phyloP scores from a whole-genome alignment of 2,329 filamentous ascomycete species.

The Nannizziopsis arthrosporioides region DNA sequence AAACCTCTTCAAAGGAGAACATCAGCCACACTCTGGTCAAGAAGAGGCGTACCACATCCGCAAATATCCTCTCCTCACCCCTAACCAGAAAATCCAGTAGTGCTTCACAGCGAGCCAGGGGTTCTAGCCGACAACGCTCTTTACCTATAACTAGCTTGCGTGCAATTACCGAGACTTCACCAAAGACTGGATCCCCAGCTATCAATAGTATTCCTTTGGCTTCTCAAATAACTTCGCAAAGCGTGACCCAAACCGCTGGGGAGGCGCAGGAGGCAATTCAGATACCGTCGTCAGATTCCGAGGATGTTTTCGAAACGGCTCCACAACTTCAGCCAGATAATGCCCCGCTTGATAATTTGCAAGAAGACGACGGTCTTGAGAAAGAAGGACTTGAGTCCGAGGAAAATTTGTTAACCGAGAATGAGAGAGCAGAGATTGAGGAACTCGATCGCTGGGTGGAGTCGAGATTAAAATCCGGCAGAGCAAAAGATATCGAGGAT shows the following conservation, averaged over 20 bases:
- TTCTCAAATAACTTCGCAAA: too few relatives aligned
- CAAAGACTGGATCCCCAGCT: background rate
- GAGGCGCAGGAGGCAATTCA: background rate
- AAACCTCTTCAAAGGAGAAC: background rate
- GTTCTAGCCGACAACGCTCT: conserved; percentile 3
- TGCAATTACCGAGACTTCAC: background rate
- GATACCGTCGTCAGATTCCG: conserved; percentile 8
- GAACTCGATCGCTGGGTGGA: conserved; percentile 33
- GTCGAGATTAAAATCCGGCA: conserved; percentile 11
- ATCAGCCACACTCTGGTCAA: background rate
- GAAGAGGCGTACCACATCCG: conserved; percentile 7
- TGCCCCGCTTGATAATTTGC: conserved; percentile 1
- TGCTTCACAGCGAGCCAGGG: conserved; percentile 9
- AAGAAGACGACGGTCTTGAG: conserved; percentile 2
- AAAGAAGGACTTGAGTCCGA: conserved; percentile 1
- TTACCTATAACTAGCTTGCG: conserved; percentile 3
- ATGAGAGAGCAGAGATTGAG: conserved; percentile 9
- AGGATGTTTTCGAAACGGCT: conserved; percentile 17
- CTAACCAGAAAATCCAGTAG: background rate
- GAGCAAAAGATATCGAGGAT: conserved; percentile 17
- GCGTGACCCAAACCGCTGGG: too few relatives aligned
- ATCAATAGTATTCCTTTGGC: background rate
- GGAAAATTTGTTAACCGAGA: conserved; percentile 10
- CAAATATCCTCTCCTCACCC: conserved; percentile 4
- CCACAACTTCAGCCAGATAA: conserved; percentile 10